A percentile compares a stretch with the other conserved stretches of the same genome.
phyloP scores from a whole-genome alignment of 139 green algal genomes.

The Volvox africanus region DNA sequence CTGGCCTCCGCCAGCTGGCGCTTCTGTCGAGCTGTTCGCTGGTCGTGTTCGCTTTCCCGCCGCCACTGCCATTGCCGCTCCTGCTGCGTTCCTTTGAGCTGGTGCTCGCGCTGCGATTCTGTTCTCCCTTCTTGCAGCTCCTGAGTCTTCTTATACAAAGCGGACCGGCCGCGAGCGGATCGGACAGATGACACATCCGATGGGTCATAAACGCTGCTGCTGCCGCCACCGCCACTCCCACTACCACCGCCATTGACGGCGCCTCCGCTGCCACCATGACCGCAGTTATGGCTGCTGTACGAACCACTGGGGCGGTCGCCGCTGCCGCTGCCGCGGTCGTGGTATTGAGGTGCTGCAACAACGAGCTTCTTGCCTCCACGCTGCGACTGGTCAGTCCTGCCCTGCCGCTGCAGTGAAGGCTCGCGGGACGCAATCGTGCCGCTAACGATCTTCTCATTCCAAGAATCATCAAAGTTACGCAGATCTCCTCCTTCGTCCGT shows the following conservation, averaged over 20 bases:
- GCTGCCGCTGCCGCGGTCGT: background rate
- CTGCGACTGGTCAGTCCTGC: too few relatives aligned
- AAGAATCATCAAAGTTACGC: too few relatives aligned
- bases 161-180: too few relatives aligned
- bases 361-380: too few relatives aligned
- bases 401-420: too few relatives aligned
- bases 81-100: background rate
- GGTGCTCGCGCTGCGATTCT: background rate
- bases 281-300: background rate
- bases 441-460: too few relatives aligned
- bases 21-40: background rate
- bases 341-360: background rate
- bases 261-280: background rate
- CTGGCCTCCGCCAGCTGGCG: background rate
- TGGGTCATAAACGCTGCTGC: background rate
- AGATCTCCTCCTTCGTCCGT: too few relatives aligned
- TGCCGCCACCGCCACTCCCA: background rate
- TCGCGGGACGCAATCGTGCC: too few relatives aligned
- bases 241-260: background rate
- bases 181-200: too few relatives aligned
- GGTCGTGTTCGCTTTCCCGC: too few relatives aligned
- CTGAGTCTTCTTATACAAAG: too few relatives aligned
- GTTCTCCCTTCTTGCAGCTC: background rate
- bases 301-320: background rate
- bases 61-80: background rate